Evolutionary conservation across 2,329 filamentous ascomycete species (phyloP).

Genomic region (Arthrobotrys entomopaga): DNA sequence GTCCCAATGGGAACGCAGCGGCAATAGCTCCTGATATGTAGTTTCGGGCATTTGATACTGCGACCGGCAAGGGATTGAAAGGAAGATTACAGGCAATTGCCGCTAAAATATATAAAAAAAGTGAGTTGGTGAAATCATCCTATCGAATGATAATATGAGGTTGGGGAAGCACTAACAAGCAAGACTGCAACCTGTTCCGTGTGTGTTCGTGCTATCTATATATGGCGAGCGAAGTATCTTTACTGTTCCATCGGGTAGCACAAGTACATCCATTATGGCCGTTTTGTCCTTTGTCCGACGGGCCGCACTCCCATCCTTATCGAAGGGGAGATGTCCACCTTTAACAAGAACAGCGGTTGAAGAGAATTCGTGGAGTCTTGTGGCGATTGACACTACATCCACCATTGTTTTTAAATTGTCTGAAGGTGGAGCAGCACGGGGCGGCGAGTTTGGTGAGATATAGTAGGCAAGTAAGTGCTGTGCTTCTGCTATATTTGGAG

Average conservation of each 20-base stretch:
- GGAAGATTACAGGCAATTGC: slow-evolving; percentile 74
- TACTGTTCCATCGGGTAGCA: slow-evolving; percentile 69
- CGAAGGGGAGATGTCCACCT: slow-evolving; percentile 87
- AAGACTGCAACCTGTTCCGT: slow-evolving; percentile 93
- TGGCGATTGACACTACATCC: slow-evolving; percentile 71
- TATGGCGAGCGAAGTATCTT: slow-evolving; percentile 76
- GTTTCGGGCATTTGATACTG: slow-evolving; percentile 68
- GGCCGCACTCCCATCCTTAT: slow-evolving; percentile 70
- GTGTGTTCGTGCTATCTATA: slow-evolving; percentile 80
- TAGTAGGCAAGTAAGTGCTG: slow-evolving; percentile 68
- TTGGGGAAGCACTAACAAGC: slow-evolving; percentile 72
- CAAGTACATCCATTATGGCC: slow-evolving; percentile 79
- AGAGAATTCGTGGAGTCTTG: slow-evolving; percentile 73
- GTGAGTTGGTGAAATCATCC: background rate
- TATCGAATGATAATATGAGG: background rate
- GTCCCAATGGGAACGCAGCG: slow-evolving; percentile 68
- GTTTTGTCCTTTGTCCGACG: slow-evolving; percentile 69
- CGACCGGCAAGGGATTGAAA: slow-evolving; percentile 64
- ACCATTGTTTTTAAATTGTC: slow-evolving; percentile 61
- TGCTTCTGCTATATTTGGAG: slow-evolving; percentile 82
- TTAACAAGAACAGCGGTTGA: slow-evolving; percentile 86
- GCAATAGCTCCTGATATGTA: slow-evolving; percentile 73
- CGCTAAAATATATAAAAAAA: slow-evolving; percentile 60
- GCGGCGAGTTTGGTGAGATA: slow-evolving; percentile 59
- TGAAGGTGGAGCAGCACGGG: slow-evolving; percentile 62